These are phyloP conservation scores for Xenosphaeropsis pyriputrescens DNA, from an alignment of 2,329 filamentous ascomycete genomes.

Conservation along the genomic window DNA sequence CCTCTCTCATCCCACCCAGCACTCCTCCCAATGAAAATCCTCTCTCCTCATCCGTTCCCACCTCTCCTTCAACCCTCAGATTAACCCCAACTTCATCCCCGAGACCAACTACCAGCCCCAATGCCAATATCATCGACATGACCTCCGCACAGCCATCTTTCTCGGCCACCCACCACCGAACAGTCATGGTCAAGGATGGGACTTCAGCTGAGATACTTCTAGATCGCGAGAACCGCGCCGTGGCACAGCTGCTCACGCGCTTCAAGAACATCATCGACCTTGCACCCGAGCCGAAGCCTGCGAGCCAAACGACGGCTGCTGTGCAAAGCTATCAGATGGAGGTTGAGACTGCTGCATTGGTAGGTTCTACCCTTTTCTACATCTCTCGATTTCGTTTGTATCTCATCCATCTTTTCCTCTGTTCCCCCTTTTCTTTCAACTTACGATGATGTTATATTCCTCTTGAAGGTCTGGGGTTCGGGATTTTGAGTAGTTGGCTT, in stretches of 20 bases:
- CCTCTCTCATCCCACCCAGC: too few species aligned
- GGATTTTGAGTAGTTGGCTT: too few species aligned
- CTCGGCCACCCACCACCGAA: too few species aligned
- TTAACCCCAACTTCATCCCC: too few species aligned
- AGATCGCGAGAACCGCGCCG: constrained; percentile 30
- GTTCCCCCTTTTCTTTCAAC: too few species aligned
- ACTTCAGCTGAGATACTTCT: constrained; percentile 6
- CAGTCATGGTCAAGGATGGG: neutral
- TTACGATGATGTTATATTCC: too few species aligned
- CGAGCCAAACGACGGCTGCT: constrained; percentile 16
- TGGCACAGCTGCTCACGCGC: constrained; percentile 28
- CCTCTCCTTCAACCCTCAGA: too few species aligned
- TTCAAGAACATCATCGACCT: constrained; percentile 26
- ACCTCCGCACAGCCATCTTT: neutral
- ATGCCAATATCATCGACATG: neutral
- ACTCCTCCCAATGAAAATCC: too few species aligned
- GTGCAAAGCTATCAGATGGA: constrained; percentile 17
- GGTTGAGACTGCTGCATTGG: constrained; percentile 16
- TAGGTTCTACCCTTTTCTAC: constrained; percentile 4
- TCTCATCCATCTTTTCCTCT: constrained; percentile 1
- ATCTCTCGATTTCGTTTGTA: neutral
- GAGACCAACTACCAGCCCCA: neutral
- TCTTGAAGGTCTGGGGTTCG: too few species aligned
- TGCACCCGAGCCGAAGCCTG: constrained; percentile 11
- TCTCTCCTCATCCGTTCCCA: too few species aligned